Evolutionary conservation across 768 basidiomycete species (phyloP), one percentile per base, ranked within the genome.

Genomic region (Tubosaeta sp.): DNA sequence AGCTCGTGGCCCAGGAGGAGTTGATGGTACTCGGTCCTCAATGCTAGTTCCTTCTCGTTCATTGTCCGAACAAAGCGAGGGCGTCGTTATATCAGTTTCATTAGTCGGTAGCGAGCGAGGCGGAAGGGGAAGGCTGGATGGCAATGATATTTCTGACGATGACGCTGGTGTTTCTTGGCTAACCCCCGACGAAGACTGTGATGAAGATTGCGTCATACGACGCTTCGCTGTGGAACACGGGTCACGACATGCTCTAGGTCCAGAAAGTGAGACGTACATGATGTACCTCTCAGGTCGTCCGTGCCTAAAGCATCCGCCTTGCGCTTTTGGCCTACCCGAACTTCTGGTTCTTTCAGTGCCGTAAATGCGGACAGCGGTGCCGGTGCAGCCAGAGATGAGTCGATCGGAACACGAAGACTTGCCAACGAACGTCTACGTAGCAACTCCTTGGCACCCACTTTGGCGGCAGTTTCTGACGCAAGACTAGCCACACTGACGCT

Each of bases 41-140:
- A 73, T 73, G 46, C 73, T 75, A 1, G 68, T 71, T 32, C 78
- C 78, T 10, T 80, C 72, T 33, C 65, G 74, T 35, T 84, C 85
- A 52, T 86, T 84, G 62, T 90, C 88, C 4, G 88, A 89, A 59
- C 81, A 85, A 14, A 90, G 71, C 0, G 86, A 88, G 0, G 88
- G 88, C 0, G 88, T 90, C 1, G 75, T 72, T 17, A 74, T 51
- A 35, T 75, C 75, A 2, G 73, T 71, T 46, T 72, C 75, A 13
- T 68, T 70, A 19, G 58, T 59, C 59, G 74, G 50, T 73, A 57
- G 64, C 11, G 63, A 61, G 26, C 35, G 58, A 51, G 51, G 43
- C 3, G 52, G 52, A 39, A 52, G 25, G 11, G 57, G 57, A 43
- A 57, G 43, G 68, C 6, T 69, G 58, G 51, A 65, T 53, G 29